A percentile compares a stretch with the other conserved stretches of the same genome.
phyloP scores from a whole-genome alignment of 2,329 filamentous ascomycete species.

The Aspergillus eucalypticola region DNA sequence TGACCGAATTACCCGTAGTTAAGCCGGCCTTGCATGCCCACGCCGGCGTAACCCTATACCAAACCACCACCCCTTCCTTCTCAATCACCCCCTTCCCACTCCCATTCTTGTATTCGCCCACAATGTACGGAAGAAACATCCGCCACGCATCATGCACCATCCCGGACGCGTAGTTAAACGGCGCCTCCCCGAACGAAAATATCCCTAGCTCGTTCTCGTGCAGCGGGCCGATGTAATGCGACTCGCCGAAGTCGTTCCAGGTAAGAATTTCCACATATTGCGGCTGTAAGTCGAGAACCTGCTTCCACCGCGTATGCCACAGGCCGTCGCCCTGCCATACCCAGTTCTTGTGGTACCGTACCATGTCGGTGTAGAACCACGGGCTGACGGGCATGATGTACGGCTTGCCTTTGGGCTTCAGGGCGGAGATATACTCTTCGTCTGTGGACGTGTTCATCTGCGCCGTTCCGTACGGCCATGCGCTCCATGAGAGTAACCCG shows the following conservation, averaged over 20 bases:
- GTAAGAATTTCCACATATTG: conserved; percentile 58
- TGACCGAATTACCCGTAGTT: conserved; percentile 32
- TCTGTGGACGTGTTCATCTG: conserved; percentile 43
- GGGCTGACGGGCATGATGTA: conserved; percentile 59
- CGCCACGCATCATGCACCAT: conserved; percentile 38
- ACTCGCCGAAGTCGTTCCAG: conserved; percentile 65
- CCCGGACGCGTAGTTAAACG: conserved; percentile 35
- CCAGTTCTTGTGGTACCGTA: conserved; percentile 62
- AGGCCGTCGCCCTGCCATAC: conserved; percentile 61
- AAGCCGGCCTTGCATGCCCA: conserved; percentile 25
- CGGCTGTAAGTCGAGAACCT: conserved; percentile 53
- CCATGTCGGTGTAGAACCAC: conserved; percentile 61
- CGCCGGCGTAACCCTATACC: conserved; percentile 29
- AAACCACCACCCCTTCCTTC: conserved; percentile 27
- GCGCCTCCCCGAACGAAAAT: conserved; percentile 36
- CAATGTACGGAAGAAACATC: conserved; percentile 35
- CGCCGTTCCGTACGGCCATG: conserved; percentile 43
- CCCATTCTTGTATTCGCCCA: conserved; percentile 38
- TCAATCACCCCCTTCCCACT: conserved; percentile 26
- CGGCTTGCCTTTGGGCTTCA: conserved; percentile 33
- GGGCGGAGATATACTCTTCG: conserved; percentile 40
- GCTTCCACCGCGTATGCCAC: conserved; percentile 62
- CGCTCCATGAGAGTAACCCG: conserved; percentile 46
- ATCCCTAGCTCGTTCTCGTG: conserved; percentile 46
- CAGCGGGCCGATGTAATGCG: conserved; percentile 59